Evolutionary conservation across 495 filamentous ascomycete genomes (phyloP).

Genomic region (Halenospora varia): DNA sequence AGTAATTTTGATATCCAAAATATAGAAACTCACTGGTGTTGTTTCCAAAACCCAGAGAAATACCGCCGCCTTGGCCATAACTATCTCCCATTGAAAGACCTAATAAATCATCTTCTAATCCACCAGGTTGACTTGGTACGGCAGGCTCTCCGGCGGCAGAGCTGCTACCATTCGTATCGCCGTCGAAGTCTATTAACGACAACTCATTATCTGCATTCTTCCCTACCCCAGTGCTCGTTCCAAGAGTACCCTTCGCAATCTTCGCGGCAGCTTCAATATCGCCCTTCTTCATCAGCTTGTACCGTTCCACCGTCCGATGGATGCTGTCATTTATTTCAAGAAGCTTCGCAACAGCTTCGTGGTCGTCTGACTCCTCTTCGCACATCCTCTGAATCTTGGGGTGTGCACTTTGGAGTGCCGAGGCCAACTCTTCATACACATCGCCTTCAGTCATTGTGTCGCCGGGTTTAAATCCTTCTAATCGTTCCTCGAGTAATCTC

Average conservation of each 20-base stretch:
- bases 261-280: slow-evolving; percentile 83
- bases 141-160: slow-evolving; percentile 31
- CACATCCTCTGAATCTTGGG: slow-evolving; percentile 99
- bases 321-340: slow-evolving; percentile 98
- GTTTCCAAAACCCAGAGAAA: slow-evolving; percentile 76
- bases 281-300: slow-evolving; percentile 90
- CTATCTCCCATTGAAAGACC: slow-evolving; percentile 48
- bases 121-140: slow-evolving; percentile 25
- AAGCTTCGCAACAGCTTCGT: slow-evolving; percentile 91
- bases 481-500: slow-evolving; percentile 84
- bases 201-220: slow-evolving; percentile 80
- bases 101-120: slow-evolving; percentile 49
- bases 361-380: slow-evolving; percentile 95
- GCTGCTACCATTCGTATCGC: slow-evolving; percentile 48
- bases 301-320: slow-evolving; percentile 91
- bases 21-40: slow-evolving; percentile 50
- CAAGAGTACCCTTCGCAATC: slow-evolving; percentile 78
- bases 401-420: slow-evolving; percentile 85
- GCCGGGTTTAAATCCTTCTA: slow-evolving; percentile 77
- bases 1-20: neutral
- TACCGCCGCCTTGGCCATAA: slow-evolving; percentile 73
- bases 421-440: slow-evolving; percentile 94
- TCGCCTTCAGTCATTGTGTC: slow-evolving; percentile 85
- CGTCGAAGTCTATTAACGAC: slow-evolving; percentile 88
- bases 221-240: slow-evolving; percentile 64